Conservation (phyloP, 306 rosid genomes). For the Potentilla sterilis region DNA sequence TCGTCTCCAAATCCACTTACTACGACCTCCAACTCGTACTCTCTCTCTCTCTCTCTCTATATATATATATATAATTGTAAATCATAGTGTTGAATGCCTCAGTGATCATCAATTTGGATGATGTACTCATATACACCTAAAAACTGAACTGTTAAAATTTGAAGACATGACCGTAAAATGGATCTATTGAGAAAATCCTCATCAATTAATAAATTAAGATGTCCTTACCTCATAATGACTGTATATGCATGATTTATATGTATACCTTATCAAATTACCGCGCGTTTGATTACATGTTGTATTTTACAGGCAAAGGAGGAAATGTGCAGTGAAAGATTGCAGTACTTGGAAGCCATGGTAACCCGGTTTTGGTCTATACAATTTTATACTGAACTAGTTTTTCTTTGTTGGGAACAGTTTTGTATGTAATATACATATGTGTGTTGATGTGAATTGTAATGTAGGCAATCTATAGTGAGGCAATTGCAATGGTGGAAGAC, state of each 20-base stretch:
- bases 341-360: conserved; percentile 87
- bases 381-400: not conserved
- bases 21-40: conserved; percentile 74
- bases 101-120: too few species aligned
- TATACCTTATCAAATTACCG: not conserved
- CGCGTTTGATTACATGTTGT: not conserved
- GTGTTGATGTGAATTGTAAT: conserved; percentile 18
- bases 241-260: not conserved
- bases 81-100: too few species aligned
- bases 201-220: too few species aligned
- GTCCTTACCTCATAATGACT: too few species aligned
- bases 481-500: conserved; percentile 87
- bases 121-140: too few species aligned
- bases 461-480: conserved; percentile 85
- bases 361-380: not conserved
- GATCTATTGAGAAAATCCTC: too few species aligned
- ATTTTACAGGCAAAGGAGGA: conserved; percentile 91
- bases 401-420: not conserved
- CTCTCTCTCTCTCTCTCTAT: conserved; percentile 20
- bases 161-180: too few species aligned
- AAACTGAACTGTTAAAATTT: too few species aligned
- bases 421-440: not conserved
- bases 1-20: conserved; percentile 73
- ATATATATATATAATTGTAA: too few species aligned
- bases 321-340: conserved; percentile 86